Percentiles rank a stretch among this genome's conserved stretches.
Evolutionary conservation across 176 grass and related monocot species (phyloP).

Genomic region (Rhynchospora pubera): DNA sequence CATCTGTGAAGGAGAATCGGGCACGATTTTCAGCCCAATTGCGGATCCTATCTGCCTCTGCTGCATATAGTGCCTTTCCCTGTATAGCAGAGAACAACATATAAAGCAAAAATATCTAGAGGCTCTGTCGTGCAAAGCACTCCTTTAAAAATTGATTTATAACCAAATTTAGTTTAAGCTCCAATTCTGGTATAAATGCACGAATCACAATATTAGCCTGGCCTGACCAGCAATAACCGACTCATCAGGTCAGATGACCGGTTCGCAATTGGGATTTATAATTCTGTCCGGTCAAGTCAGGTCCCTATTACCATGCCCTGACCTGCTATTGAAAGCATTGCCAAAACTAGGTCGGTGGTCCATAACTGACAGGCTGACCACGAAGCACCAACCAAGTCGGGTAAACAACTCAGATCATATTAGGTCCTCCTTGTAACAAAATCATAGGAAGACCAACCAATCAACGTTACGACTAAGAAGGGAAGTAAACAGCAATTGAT

Average conservation of each 20-base stretch:
- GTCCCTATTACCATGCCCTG: background rate
- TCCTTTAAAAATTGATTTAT: background rate
- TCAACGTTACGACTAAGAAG: background rate
- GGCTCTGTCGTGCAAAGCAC: background rate
- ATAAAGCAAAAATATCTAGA: background rate
- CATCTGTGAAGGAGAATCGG: conserved; percentile 86
- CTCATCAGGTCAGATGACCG: background rate
- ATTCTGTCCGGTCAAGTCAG: background rate
- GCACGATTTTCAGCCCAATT: conserved; percentile 97
- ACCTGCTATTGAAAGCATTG: background rate
- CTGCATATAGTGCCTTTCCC: conserved; percentile 93
- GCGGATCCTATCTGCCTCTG: conserved; percentile 86
- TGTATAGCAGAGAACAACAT: conserved; percentile 14
- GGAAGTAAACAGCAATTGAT: background rate
- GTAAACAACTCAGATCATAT: background rate
- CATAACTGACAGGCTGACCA: background rate
- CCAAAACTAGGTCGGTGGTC: background rate
- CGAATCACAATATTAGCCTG: background rate
- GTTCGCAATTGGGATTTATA: background rate
- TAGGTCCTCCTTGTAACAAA: background rate
- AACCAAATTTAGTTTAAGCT: background rate
- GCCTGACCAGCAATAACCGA: background rate
- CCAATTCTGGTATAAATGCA: background rate
- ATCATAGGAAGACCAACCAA: background rate
- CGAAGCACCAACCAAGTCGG: background rate